Base-by-base conservation (phyloP, 1,284 basidiomycete species). In the Melanopsichium pennsylvanicum region DNA sequence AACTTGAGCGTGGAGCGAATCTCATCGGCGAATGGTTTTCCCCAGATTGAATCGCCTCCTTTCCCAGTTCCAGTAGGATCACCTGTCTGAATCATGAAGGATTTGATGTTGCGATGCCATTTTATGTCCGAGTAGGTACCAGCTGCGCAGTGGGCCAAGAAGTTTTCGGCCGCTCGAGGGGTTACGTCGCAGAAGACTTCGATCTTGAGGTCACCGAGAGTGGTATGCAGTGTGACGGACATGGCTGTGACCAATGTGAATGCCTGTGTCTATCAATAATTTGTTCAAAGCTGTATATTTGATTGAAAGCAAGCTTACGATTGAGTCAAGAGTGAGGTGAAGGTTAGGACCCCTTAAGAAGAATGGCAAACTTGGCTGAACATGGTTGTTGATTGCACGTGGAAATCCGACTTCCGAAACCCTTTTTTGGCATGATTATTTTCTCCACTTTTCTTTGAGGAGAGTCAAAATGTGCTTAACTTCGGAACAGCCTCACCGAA, bases 121-220 rank as follows among this genome's bases (percentile, higher is more conserved):
- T 95, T 83, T 75, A 88, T 91, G 58, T 86, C 85, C 81, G 96
- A 87, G 82, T 93, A 98, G 72, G 90, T 89, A 34, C 89, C 90
- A 10, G 92, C 90, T 10, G 93, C 95, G 77, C 91, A 93, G 15
- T 97, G 86, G 0, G 92, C 93, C 21, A 98, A 85, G 79, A 98
- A 98, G 83, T 97, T 98, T 91, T 98, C 94, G 62, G 94, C 92
- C 16, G 93, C 86, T 77, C 92, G 91, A 12, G 95, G 95, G 15
- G 93, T 91, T 8, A 92, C 88, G 82, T 98, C 95, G 83, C 95
- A 97, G 83, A 97, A 98, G 21, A 98, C 82, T 83, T 98, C 95
- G 69, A 97, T 88, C 93, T 98, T 98, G 82, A 98, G 84, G 75
- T 98, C 95, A 22, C 95, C 95, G 72, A 90, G 89, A 21, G 89